Evolutionary conservation across 306 rosid species (phyloP), one percentile per base, ranked within the genome.

Genomic region (Medicago arabica): DNA sequence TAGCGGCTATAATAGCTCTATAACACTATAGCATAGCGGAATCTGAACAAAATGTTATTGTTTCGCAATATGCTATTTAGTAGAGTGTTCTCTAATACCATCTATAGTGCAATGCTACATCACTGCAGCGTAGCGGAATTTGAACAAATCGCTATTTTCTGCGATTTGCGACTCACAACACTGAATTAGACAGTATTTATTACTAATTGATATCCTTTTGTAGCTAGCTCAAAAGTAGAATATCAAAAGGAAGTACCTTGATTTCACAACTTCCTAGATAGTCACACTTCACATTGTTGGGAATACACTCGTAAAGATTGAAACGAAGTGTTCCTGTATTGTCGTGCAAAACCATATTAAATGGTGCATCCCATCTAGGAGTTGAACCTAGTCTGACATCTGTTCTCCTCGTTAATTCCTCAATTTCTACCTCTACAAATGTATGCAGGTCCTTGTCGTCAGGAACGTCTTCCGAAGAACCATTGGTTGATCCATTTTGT

Each of bases 291-390:
- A 92, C 91, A 83, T 62, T 83, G 85, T 40, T 83, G 41, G 97
- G 91, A 63, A 71, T 78, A 70, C 80, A 83, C 84, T 89, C 97
- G 8, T 83, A 89, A 77, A 96, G 93, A 83, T 87, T 82, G 81
- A 96, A 92, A 19, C 95, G 91, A 43, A 92, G 80, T 67, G 54
- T 86, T 84, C 97, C 99, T 2, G 87, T 5, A 81, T 85, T 87
- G 25, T 89, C 98, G 25, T 96, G 99, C 64, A 92, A 87, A 82
- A 92, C 89, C 99, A 96, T 92, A 83, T 96, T 96, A 81, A 88
- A 96, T 8, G 95, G 88, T 11, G 98, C 89, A 85, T 90, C 87
- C 99, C 99, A 96, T 34, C 80, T 76, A 34, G 99, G 99, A 59
- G 86, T 86, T 74, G 94, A 87, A 46, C 99, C 97, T 12, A 85